Evolutionary conservation across 495 filamentous ascomycete species (phyloP).

Genomic region (Neurospora sp.): DNA sequence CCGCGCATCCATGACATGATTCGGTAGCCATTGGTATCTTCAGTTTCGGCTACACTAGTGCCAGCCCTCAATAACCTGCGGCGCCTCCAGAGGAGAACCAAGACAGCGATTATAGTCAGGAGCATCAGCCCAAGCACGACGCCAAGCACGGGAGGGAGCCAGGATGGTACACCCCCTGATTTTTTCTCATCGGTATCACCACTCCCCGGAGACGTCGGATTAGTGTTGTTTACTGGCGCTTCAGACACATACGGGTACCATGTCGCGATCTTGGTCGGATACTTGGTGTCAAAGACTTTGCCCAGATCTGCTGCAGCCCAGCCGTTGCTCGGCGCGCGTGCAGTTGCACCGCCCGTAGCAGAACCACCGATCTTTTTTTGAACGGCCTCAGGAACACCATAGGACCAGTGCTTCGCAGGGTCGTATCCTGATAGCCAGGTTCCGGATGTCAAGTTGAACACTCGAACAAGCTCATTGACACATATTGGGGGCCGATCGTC

Average conservation of each 20-base stretch:
- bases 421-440: conserved; percentile 52
- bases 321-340: conserved; percentile 27
- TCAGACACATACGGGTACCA: conserved; percentile 50
- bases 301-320: conserved; percentile 44
- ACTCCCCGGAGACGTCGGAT: not conserved
- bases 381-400: conserved; percentile 52
- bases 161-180: conserved; percentile 43
- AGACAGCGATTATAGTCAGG: conserved; percentile 41
- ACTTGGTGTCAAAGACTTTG: conserved; percentile 45
- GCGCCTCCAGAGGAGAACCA: conserved; percentile 46
- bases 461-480: conserved; percentile 44
- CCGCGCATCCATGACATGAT: conserved; percentile 37
- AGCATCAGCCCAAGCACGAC: conserved; percentile 55
- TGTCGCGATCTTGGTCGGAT: conserved; percentile 45
- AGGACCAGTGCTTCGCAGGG: conserved; percentile 36
- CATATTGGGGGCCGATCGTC: conserved; percentile 22
- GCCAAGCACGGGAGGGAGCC: conserved; percentile 55
- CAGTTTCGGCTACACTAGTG: conserved; percentile 34
- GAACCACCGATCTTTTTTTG: conserved; percentile 51
- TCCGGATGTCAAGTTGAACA: conserved; percentile 55
- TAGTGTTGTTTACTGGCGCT: conserved; percentile 18
- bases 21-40: conserved; percentile 29
- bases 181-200: not conserved
- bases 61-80: conserved; percentile 27
- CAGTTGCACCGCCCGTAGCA: conserved; percentile 51